Base-by-base conservation (phyloP, 495 filamentous ascomycete genomes). In the Hyaloscypha bicolor region DNA sequence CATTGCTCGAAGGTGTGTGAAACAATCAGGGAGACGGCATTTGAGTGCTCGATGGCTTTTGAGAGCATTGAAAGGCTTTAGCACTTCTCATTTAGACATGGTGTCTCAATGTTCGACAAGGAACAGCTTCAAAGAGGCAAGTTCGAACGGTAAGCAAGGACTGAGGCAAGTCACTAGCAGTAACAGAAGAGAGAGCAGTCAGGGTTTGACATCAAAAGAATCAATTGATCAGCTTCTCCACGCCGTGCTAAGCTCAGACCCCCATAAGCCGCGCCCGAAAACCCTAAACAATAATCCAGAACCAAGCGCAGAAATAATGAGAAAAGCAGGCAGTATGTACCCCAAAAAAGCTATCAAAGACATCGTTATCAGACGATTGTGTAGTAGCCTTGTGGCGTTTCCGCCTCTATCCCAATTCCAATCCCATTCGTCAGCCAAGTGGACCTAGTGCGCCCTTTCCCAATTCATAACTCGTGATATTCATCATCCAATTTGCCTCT, bases 311-410 rank as follows among this genome's bases (percentile, higher is more conserved):
- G 42, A 48, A 19, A 48, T 14, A 48, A 48, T 11, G 16, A 48
- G 16, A 14, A 48, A 12, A 19, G 42, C 42, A 48, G 11, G 42
- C 42, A 48, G 42, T 48, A 48, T 48, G 2, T 48, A 48, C 42
- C 42, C 42, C 42, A 19, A 48, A 48, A 2, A 48, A 48, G 42
- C 42, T 48, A 48, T 19, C 9, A 48, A 48, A 56, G 21, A 56
- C 29, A 56, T 56, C n/a, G 29, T 56, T 56, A 56, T 56, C 53
- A 56, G 25, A 56, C 53, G 30, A 56, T 3, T 31, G 29, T 62
- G 76, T 82, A 67, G 94, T 87, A 35, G 84, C 53, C 53, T 9
- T 29, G 53, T 56, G 53, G 21, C 53, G 6, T 3, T 37, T 29
- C 53, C 53, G 8, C 29, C 53, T 56, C 53, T 56, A 56, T 56